Evolutionary conservation across 78 protist species (phyloP).

Genomic region (slime mould (Dictyostelium discoideum)): dicty_2.7 NC_007089.4:4806001-4806500

Average conservation of each 20-base stretch:
- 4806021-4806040: too few species aligned
- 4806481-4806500: neutral
- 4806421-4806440: neutral
- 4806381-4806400: neutral
- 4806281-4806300: neutral
- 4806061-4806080: neutral
- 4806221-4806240: neutral
- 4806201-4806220: neutral
- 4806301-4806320: neutral
- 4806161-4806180: constrained; percentile 52
- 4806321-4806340: too few species aligned
- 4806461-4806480: neutral
- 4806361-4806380: neutral
- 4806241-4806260: neutral
- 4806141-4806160: neutral
- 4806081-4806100: neutral
- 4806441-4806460: neutral
- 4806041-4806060: neutral
- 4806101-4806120: neutral
- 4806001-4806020: too few species aligned
- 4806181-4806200: neutral
- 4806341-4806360: neutral
- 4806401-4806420: neutral
- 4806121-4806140: too few species aligned
- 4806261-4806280: neutral